phyloP scores from a whole-genome alignment of 75 land plant species.

The Pinus albicaulis region DNA sequence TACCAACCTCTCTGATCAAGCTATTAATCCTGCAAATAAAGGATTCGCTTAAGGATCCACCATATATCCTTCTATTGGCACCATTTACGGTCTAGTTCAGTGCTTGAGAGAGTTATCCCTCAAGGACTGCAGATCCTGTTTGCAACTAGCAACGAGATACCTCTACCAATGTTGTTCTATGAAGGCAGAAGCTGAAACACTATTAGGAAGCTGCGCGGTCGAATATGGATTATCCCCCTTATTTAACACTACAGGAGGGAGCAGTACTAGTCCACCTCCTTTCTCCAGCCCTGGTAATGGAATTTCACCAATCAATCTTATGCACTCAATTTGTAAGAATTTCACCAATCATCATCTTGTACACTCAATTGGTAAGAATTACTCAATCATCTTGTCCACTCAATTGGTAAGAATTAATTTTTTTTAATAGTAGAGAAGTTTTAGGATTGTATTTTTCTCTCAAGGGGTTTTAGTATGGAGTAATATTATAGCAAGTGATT shows the following conservation, averaged over 20 bases:
- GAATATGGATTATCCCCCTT: background rate
- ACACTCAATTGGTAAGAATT: too few relatives aligned
- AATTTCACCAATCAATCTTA: too few relatives aligned
- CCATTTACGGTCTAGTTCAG: slow-evolving; percentile 2
- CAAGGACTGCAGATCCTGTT: background rate
- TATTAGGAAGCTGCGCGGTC: background rate
- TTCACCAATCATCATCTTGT: too few relatives aligned
- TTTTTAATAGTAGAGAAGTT: too few relatives aligned
- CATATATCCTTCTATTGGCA: background rate
- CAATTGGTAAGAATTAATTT: too few relatives aligned
- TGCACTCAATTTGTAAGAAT: too few relatives aligned
- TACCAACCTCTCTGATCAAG: background rate
- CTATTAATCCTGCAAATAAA: background rate
- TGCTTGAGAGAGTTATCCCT: background rate
- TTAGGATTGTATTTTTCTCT: too few relatives aligned
- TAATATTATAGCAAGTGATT: too few relatives aligned
- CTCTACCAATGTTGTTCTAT: background rate
- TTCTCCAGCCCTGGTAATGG: background rate
- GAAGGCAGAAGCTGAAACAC: background rate
- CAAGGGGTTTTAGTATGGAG: too few relatives aligned
- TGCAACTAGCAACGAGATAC: background rate
- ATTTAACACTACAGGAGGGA: too few relatives aligned
- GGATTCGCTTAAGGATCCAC: background rate
- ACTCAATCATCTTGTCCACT: too few relatives aligned
- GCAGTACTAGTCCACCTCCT: too few relatives aligned